Percentiles rank a stretch among this genome's conserved stretches.
Conservation (phyloP, 2,329 filamentous ascomycete genomes). For the Talaromyces verruculosus region DNA sequence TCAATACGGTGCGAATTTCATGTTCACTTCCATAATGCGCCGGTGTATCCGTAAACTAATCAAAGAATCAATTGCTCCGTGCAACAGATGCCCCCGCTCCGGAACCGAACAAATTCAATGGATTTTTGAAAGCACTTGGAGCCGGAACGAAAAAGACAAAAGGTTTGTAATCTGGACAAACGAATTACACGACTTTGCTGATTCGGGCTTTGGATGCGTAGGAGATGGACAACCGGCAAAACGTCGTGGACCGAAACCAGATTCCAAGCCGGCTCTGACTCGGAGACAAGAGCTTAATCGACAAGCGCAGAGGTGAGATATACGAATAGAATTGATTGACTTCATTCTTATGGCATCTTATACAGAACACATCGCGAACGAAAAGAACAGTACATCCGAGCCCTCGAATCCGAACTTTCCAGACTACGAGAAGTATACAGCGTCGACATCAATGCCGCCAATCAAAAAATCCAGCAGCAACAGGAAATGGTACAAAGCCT, state of each 20-base stretch:
- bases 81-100: constrained; percentile 8
- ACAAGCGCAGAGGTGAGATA: constrained; percentile 81
- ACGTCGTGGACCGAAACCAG: constrained; percentile 89
- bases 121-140: constrained; percentile 64
- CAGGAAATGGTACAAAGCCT: constrained; percentile 73
- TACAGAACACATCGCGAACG: constrained; percentile 89
- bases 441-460: constrained; percentile 64
- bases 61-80: not conserved
- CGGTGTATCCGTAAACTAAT: not conserved
- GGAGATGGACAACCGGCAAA: constrained; percentile 82
- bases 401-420: constrained; percentile 86
- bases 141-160: constrained; percentile 70
- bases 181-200: not conserved
- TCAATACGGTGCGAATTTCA: constrained; percentile 10
- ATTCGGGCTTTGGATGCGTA: constrained; percentile 15
- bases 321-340: constrained; percentile 21
- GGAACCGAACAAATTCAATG: constrained; percentile 38
- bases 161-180: constrained; percentile 52
- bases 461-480: constrained; percentile 57
- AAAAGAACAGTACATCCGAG: constrained; percentile 94
- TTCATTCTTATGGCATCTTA: not conserved
- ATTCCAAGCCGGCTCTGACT: constrained; percentile 91
- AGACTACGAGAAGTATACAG: constrained; percentile 73
- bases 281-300: constrained; percentile 90
- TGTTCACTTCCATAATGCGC: not conserved